phyloP scores from a whole-genome alignment of 805 yeast species.

The Zygosaccharomyces lentus region DNA sequence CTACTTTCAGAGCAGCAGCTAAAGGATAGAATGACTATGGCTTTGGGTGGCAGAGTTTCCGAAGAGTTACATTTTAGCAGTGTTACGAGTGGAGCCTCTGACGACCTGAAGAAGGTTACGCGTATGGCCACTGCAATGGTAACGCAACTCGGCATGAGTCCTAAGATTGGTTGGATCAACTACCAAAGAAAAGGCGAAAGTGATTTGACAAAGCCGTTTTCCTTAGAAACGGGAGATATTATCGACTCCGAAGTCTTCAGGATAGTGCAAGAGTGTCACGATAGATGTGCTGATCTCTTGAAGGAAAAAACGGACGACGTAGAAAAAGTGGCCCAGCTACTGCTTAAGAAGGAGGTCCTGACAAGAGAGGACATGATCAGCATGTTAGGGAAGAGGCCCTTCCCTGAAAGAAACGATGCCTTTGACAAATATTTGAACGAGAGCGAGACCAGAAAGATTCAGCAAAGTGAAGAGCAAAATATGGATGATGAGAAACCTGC shows the following conservation, averaged over 20 bases:
- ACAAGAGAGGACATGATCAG: conserved; percentile 93
- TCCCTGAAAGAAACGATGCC: conserved; percentile 85
- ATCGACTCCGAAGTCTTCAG: conserved; percentile 83
- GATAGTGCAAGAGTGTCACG: conserved; percentile 71
- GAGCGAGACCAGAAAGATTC: conserved; percentile 25
- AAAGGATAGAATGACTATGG: conserved; percentile 90
- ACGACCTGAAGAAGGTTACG: conserved; percentile 94
- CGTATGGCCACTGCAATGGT: conserved; percentile 93
- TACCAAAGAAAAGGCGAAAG: conserved; percentile 65
- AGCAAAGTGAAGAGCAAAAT: conserved; percentile 21
- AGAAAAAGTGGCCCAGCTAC: conserved; percentile 79
- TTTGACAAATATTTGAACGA: conserved; percentile 43
- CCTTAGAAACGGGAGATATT: conserved; percentile 75
- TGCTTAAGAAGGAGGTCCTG: conserved; percentile 80
- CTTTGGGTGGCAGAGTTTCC: conserved; percentile 93
- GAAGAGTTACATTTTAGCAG: conserved; percentile 89
- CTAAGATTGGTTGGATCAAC: conserved; percentile 76
- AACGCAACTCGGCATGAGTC: conserved; percentile 84
- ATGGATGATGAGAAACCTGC: conserved; percentile 2
- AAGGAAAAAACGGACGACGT: conserved; percentile 70
- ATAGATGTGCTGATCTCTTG: conserved; percentile 63
- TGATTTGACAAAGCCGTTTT: conserved; percentile 77
- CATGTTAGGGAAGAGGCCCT: conserved; percentile 86
- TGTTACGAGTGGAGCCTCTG: conserved; percentile 95
- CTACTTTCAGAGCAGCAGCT: conserved; percentile 73